Evolutionary conservation across 78 protist genomes (phyloP).

Genomic region (slime mould (Dictyostelium discoideum)): dicty_2.7 NC_007090.3:3214501-3215000

Average conservation of each 20-base stretch:
- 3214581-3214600: slow-evolving; percentile 34
- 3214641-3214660: slow-evolving; percentile 10
- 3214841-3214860: not conserved
- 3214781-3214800: not conserved
- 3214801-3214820: slow-evolving; percentile 44
- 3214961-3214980: slow-evolving; percentile 50
- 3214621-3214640: slow-evolving; percentile 31
- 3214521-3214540: slow-evolving; percentile 43
- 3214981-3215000: slow-evolving; percentile 68
- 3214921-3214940: slow-evolving; percentile 13
- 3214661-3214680: slow-evolving; percentile 27
- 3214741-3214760: not conserved
- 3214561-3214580: slow-evolving; percentile 15
- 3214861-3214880: not conserved
- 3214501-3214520: slow-evolving; percentile 44
- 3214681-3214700: not conserved
- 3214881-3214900: slow-evolving; percentile 18
- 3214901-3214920: slow-evolving; percentile 3
- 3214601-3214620: not conserved
- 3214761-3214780: slow-evolving; percentile 49
- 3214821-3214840: slow-evolving; percentile 12
- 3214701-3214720: not conserved
- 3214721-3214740: not conserved
- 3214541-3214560: slow-evolving; percentile 48
- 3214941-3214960: not conserved